Percentiles rank a stretch among this genome's conserved stretches.
Conservation (phyloP, 2,329 filamentous ascomycete species). For the Paracorniculantispora psalliotae region DNA sequence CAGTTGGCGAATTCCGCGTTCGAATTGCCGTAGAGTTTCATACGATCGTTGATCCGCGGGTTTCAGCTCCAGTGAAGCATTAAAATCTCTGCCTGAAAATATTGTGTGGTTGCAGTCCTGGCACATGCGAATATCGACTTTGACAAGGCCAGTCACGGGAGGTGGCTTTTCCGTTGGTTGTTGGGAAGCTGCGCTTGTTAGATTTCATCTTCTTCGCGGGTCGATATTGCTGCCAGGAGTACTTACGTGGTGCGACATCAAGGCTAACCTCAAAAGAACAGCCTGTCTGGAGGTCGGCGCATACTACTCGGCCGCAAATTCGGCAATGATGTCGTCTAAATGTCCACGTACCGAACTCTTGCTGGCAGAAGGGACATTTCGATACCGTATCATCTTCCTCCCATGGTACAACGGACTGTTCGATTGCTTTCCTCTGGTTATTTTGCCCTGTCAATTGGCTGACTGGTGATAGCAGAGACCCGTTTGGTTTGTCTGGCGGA, state of each 20-base stretch:
- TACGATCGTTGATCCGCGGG: slow-evolving; percentile 76
- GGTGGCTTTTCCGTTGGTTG: slow-evolving; percentile 40
- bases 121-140: slow-evolving; percentile 85
- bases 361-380: slow-evolving; percentile 89
- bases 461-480: slow-evolving; percentile 56
- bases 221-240: not conserved
- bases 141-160: slow-evolving; percentile 45
- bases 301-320: slow-evolving; percentile 89
- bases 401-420: slow-evolving; percentile 93
- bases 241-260: slow-evolving; percentile 58
- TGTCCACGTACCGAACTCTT: slow-evolving; percentile 90
- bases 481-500: slow-evolving; percentile 60
- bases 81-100: slow-evolving; percentile 69
- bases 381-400: slow-evolving; percentile 79
- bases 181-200: slow-evolving; percentile 26
- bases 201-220: not conserved
- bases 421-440: slow-evolving; percentile 71
- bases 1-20: slow-evolving; percentile 76
- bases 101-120: slow-evolving; percentile 69
- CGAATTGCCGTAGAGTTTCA: slow-evolving; percentile 78
- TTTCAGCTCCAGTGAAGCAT: slow-evolving; percentile 60
- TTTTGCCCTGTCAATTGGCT: slow-evolving; percentile 62
- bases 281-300: slow-evolving; percentile 75
- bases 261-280: slow-evolving; percentile 84
- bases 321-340: slow-evolving; percentile 93